These are phyloP conservation scores for Tolypocladium inflatum DNA, from an alignment of 2,329 filamentous ascomycete species.

Conservation along the genomic window DNA sequence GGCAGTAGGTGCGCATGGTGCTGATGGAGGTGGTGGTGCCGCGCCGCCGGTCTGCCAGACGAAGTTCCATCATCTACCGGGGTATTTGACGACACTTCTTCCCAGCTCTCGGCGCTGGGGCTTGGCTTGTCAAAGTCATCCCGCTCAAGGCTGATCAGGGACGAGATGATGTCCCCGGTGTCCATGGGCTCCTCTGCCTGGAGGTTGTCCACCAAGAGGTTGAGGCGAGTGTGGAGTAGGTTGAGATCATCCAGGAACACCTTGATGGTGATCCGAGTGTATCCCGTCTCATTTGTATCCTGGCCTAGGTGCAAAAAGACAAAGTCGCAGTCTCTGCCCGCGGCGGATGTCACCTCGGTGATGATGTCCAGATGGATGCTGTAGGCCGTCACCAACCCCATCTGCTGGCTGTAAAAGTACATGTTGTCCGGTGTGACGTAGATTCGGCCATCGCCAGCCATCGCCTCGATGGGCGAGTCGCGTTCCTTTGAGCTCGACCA, in stretches of 20 bases:
- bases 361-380: slow-evolving; percentile 67
- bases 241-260: slow-evolving; percentile 83
- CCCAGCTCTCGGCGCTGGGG: slow-evolving; percentile 82
- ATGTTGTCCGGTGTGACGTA: slow-evolving; percentile 82
- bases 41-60: slow-evolving; percentile 24
- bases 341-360: slow-evolving; percentile 79
- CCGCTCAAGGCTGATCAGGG: slow-evolving; percentile 66
- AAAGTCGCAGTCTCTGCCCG: slow-evolving; percentile 87
- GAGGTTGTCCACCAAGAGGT: slow-evolving; percentile 74
- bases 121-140: slow-evolving; percentile 48
- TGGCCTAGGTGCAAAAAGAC: slow-evolving; percentile 71
- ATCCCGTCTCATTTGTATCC: slow-evolving; percentile 51
- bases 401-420: slow-evolving; percentile 94
- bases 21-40: slow-evolving; percentile 17
- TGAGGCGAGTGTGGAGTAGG: slow-evolving; percentile 73
- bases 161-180: slow-evolving; percentile 60
- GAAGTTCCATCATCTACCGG: slow-evolving; percentile 48
- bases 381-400: slow-evolving; percentile 81
- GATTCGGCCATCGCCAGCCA: slow-evolving; percentile 62
- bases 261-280: slow-evolving; percentile 75
- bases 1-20: slow-evolving; percentile 18
- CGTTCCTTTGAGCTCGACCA: slow-evolving; percentile 53
- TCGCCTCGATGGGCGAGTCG: slow-evolving; percentile 27
- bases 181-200: slow-evolving; percentile 60
- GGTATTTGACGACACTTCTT: slow-evolving; percentile 58